A percentile compares a stretch with the other conserved stretches of the same genome.
phyloP scores from a whole-genome alignment of 2,329 filamentous ascomycete species.

The Cylindrodendrum hubeiense region DNA sequence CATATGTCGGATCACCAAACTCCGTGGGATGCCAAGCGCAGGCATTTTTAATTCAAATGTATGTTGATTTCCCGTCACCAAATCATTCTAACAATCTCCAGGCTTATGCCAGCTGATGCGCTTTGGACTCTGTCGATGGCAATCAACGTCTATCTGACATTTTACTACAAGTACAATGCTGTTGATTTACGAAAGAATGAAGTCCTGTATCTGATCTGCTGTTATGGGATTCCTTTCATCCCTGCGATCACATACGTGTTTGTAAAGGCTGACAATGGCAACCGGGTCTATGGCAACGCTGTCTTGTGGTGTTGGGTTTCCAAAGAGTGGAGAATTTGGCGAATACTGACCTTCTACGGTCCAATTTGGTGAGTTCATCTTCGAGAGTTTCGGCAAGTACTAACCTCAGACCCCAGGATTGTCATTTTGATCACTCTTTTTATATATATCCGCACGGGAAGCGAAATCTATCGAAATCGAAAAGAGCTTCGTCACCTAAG shows the following conservation, averaged over 20 bases:
- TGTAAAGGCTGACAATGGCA: constrained; percentile 1
- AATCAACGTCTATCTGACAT: constrained; percentile 82
- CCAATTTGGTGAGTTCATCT: constrained; percentile 12
- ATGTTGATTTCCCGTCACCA: constrained; percentile 44
- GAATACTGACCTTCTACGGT: constrained; percentile 18
- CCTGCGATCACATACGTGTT: constrained; percentile 10
- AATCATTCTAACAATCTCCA: background rate
- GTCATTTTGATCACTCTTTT: constrained; percentile 14
- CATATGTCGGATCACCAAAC: constrained; percentile 60
- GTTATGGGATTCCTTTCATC: constrained; percentile 16
- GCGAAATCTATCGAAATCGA: constrained; percentile 18
- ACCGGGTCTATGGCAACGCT: constrained; percentile 14
- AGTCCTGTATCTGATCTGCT: constrained; percentile 12
- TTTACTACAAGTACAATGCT: constrained; percentile 77
- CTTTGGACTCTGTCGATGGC: constrained; percentile 84
- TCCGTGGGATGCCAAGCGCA: constrained; percentile 73
- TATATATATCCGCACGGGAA: constrained; percentile 20
- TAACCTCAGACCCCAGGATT: background rate
- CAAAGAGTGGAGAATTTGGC: constrained; percentile 15
- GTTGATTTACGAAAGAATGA: constrained; percentile 63
- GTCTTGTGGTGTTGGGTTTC: constrained; percentile 22
- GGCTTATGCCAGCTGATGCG: constrained; percentile 62
- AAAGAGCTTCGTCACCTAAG: constrained; percentile 10
- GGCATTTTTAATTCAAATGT: constrained; percentile 81
- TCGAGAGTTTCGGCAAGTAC: too few relatives aligned